Evolutionary conservation across 345 rosid species (phyloP), one percentile per base, ranked within the genome.

Genomic region (Eutrema heterophyllum): DNA sequence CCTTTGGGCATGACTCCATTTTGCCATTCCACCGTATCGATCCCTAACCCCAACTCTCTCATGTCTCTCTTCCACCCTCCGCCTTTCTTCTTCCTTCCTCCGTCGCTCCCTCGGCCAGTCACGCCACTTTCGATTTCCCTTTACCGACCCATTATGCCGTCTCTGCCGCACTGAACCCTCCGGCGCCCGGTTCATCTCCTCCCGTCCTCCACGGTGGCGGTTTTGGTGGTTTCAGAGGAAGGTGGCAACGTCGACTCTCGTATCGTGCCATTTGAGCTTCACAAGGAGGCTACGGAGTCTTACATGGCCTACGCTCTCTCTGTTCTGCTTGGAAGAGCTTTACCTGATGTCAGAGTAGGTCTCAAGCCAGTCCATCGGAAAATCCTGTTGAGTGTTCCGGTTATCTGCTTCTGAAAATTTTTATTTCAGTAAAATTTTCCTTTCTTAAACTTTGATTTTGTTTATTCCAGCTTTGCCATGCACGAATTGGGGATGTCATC

Each of bases 301-400:
- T 94, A 94, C 74, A 81, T 94, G 91, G 61, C 99, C 0, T 94
- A 94, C 5, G 97, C 99, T 0, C 87, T 94, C 81, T 94, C 99
- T 2, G 99, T 94, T 56, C 66, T 94, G 73, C 97, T 94, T 21
- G 99, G 99, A 16, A 86, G 97, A 4, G 97, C 97, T 60, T 78
- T 94, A 79, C 99, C 99, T 0, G 97, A 94, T 67, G 97, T 88
- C 9, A 80, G 97, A 73, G 99, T 92, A n/a, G 97, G 99, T 9
- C 77, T 94, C 60, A 94, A 94, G 82, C 97, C 99, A 0, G 99
- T 95, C 21, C 99, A 94, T 75, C 79, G 99, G 75, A 81, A 97
- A 78, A 90, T 95, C 49, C 73, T 29, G 32, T 91, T 70, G 70
- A 83, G 96, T 79, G 36, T 8, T 62, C 2, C 2, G 5, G 8